Base-by-base conservation (phyloP, 202 grass and related monocot species). In the Eragrostis tef region DNA sequence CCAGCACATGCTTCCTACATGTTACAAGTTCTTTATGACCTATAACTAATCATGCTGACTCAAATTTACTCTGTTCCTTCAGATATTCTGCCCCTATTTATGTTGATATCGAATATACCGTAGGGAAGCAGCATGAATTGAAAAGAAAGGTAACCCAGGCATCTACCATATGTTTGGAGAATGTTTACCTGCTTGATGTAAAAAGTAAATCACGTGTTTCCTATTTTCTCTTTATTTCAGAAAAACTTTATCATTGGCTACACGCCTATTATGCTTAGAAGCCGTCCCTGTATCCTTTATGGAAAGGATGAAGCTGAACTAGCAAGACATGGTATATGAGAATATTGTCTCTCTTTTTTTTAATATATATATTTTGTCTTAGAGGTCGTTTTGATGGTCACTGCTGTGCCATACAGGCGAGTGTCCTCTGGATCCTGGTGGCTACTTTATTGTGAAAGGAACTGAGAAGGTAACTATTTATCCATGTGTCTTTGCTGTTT, bases 351-450 rank as follows among this genome's bases (percentile, higher is more conserved):
- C 10, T 9, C n/a, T n/a, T n/a, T 62, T 47, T 79, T 75, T 2
- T 70, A 56, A 39, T 12, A 54, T 1, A 22, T 11, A 6, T 2
- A 4, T 84, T 42, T 54, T 67, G 57, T 36, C 54, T 62, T 88
- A 46, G 50, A 47, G 45, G 25, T 79, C 27, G 15, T 57, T 50
- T 74, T 79, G 11, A 65, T 90, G 46, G 25, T 74, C 34, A 60
- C 52, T 61, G 34, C 54, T 70, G 1, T 86, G 64, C 70, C 16
- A 7, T 54, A 46, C 79, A 98, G 92, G 96, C 27, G 92, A 98
- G 74, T 98, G 96, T 51, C 96, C 95, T 78, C 92, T 98, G 83
- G 96, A 98, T 80, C 92, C 90, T 76, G 96, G 92, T 84, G 95
- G 95, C 22, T 98, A 98, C 81, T 98, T 98, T 80, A 17, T 98